Conservation (phyloP, 1,284 basidiomycete genomes). For the Melampsora americana region DNA sequence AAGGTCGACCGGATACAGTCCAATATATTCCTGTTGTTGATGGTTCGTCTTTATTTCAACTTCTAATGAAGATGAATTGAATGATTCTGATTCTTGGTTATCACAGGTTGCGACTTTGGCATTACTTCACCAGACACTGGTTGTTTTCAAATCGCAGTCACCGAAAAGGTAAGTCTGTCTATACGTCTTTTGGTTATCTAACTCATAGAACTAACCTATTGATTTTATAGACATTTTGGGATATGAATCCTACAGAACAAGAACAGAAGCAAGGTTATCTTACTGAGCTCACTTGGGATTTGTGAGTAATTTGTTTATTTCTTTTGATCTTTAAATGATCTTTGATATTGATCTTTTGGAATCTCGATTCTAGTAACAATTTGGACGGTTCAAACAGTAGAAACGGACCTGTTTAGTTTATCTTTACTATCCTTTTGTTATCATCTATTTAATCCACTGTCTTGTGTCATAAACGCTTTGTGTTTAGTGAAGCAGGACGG, state of each 20-base stretch:
- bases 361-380: not conserved
- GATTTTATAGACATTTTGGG: not conserved
- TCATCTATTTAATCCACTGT: too few species aligned
- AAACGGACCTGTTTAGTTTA: not conserved
- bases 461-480: too few species aligned
- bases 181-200: not conserved
- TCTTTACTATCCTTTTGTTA: too few species aligned
- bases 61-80: not conserved
- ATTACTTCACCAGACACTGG: not conserved
- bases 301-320: not conserved
- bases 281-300: too few species aligned
- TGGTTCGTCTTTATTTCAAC: not conserved
- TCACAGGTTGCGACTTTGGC: not conserved
- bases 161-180: not conserved
- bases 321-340: not conserved
- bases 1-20: not conserved
- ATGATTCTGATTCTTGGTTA: not conserved
- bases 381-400: not conserved
- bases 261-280: not conserved
- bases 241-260: not conserved
- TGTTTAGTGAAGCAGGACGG: too few species aligned
- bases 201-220: not conserved
- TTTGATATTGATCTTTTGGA: not conserved
- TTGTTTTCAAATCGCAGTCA: conserved; percentile 10
- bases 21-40: not conserved